Evolutionary conservation across 2,329 filamentous ascomycete species (phyloP).

Genomic region (Penicillium sp.): DNA sequence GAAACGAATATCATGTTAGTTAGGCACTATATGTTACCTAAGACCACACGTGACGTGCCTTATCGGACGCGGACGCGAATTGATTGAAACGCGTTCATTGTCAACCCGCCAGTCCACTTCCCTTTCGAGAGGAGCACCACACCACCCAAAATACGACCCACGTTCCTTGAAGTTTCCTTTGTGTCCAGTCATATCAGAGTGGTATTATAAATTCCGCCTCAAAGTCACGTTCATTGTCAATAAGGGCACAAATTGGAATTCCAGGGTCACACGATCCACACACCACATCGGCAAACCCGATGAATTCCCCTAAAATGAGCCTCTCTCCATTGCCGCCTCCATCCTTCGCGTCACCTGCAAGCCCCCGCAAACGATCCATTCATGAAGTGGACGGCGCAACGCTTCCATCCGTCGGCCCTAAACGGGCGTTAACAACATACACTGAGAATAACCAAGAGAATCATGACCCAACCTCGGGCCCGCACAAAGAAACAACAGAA

Average conservation of each 20-base stretch:
- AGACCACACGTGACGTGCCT: slow-evolving; percentile 17
- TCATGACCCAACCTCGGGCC: slow-evolving; percentile 8
- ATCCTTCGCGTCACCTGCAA: slow-evolving; percentile 18
- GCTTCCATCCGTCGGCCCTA: slow-evolving; percentile 10
- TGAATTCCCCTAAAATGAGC: slow-evolving; percentile 21
- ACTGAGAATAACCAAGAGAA: slow-evolving; percentile 26
- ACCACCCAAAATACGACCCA: not conserved
- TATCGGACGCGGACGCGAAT: slow-evolving; percentile 26
- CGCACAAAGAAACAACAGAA: not conserved
- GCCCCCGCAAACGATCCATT: slow-evolving; percentile 31
- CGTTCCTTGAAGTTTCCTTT: not conserved
- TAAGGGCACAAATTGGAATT: not conserved
- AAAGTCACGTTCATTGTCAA: not conserved
- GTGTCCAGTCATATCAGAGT: not conserved
- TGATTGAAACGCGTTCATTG: slow-evolving; percentile 22
- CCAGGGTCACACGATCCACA: not conserved
- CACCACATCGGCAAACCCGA: not conserved
- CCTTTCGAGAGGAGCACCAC: slow-evolving; percentile 8
- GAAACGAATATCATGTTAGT: not conserved
- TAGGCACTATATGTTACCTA: slow-evolving; percentile 8
- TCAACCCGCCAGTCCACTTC: slow-evolving; percentile 9
- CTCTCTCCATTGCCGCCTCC: slow-evolving; percentile 22
- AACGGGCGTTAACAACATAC: slow-evolving; percentile 12
- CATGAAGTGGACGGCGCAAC: slow-evolving; percentile 27
- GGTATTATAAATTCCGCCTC: not conserved